Conservation (phyloP, 306 rosid genomes). For the Trichosanthes truncata region DNA sequence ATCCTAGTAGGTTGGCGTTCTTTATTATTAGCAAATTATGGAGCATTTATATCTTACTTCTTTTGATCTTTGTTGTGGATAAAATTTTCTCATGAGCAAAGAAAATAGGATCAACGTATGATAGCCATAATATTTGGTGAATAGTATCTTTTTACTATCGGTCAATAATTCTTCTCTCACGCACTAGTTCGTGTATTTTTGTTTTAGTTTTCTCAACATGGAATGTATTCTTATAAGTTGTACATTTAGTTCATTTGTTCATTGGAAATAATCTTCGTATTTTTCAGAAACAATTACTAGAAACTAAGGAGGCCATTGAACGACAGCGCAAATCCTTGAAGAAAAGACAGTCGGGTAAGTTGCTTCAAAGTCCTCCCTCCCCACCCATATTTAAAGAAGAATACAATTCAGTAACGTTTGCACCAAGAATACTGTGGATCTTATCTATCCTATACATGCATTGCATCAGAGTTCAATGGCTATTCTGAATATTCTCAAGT, state of each 20-base stretch:
- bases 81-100: background rate
- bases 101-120: background rate
- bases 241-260: background rate
- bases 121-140: background rate
- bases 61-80: background rate
- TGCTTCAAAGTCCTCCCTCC: background rate
- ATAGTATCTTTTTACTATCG: background rate
- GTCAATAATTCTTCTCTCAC: background rate
- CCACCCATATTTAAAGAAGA: background rate
- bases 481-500: background rate
- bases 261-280: background rate
- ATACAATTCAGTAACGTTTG: background rate
- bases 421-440: background rate
- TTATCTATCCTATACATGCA: background rate
- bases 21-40: background rate
- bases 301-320: conserved; percentile 84
- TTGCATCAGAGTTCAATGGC: background rate
- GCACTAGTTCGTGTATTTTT: background rate
- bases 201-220: background rate
- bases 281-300: conserved; percentile 67
- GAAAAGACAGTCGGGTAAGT: conserved; percentile 74
- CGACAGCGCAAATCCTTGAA: conserved; percentile 83
- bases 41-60: background rate
- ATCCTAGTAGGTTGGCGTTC: too few relatives aligned
- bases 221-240: background rate